phyloP scores from a whole-genome alignment of 2,329 filamentous ascomycete species.

The Aspergillus novofumigatus region DNA sequence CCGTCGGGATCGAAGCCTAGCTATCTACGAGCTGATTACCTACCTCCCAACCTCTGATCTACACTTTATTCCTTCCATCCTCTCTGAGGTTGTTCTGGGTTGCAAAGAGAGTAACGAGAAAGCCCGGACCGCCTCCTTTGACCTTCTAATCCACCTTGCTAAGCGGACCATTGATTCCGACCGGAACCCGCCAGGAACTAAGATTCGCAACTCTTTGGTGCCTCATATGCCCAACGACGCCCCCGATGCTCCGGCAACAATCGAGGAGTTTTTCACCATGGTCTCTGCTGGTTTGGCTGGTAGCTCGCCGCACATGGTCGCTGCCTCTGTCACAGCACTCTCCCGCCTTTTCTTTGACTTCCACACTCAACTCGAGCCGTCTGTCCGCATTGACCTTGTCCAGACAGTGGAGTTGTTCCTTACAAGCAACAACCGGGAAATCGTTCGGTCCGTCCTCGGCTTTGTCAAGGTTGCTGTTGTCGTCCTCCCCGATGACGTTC shows the following conservation, averaged over 20 bases:
- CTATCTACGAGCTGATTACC: constrained; percentile 74
- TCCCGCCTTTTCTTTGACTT: constrained; percentile 94
- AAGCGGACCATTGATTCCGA: constrained; percentile 70
- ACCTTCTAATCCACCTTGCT: constrained; percentile 83
- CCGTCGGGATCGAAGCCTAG: constrained; percentile 77
- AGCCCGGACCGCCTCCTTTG: constrained; percentile 82
- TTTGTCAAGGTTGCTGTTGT: constrained; percentile 97
- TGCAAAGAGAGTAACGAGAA: constrained; percentile 98
- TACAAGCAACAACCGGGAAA: constrained; percentile 93
- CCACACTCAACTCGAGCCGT: constrained; percentile 62
- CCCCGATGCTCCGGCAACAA: constrained; percentile 68
- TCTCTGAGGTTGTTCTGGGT: constrained; percentile 91
- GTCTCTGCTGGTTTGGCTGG: constrained; percentile 91
- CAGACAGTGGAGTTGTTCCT: constrained; percentile 95
- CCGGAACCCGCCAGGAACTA: constrained; percentile 51
- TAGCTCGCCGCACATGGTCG: constrained; percentile 93
- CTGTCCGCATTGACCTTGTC: constrained; percentile 76
- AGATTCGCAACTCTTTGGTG: constrained; percentile 84
- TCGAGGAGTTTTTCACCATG: constrained; percentile 98
- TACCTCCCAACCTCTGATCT: constrained; percentile 73
- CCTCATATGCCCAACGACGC: constrained; percentile 81
- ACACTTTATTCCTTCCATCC: constrained; percentile 86
- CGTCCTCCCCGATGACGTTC: constrained; percentile 71
- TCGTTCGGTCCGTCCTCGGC: constrained; percentile 87
- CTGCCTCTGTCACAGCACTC: constrained; percentile 90